Evolutionary conservation across 768 basidiomycete species (phyloP), one percentile per base, ranked within the genome.

Genomic region (Trichaptum fuscoviolaceum): DNA sequence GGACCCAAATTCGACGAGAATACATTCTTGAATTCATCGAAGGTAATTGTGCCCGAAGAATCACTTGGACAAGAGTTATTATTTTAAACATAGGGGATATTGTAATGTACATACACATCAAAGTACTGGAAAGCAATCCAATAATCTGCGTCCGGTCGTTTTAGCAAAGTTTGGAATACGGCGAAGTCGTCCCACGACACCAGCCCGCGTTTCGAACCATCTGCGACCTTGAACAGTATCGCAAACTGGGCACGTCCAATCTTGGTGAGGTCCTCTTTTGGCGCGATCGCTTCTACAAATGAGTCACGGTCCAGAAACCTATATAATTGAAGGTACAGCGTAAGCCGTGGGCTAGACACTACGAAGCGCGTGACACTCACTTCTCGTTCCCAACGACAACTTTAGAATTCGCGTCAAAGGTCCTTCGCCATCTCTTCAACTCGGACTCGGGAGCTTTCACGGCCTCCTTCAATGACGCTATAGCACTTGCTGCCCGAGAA

Each of bases 51-150:
- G 15, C 96, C 97, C n/a, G 93, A 92, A 68, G 88, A 85, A 75
- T 99, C 94, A 52, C 93, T 95, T 70, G 18, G 72, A 58, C 35
- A 63, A 66, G 58, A 71, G 72, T 26, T 65, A 57, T 69, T 67
- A 69, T 69, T 24, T 61, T 2, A 20, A 63, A 52, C 52, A 42
- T 30, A 17, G 58, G 52, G 35, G 36, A 24, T 52, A 70, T 36
- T 58, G 36, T 57, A 35, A 58, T 27, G 58, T 10, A 84, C 92
- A 75, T 79, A 95, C 94, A 90, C 91, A 76, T 97, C 95, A 76
- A 96, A 97, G 75, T 93, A 96, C 75, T 92, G 90, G 82, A 96
- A 96, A 23, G 95, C 95, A 77, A 96, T 95, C 85, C 91, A 93
- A 77, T 96, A 96, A 76, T 98, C 95, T 34, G 96, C 96, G 77